These are phyloP conservation scores for Capronia americana DNA, from an alignment of 2,329 filamentous ascomycete species.

Conservation along the genomic window DNA sequence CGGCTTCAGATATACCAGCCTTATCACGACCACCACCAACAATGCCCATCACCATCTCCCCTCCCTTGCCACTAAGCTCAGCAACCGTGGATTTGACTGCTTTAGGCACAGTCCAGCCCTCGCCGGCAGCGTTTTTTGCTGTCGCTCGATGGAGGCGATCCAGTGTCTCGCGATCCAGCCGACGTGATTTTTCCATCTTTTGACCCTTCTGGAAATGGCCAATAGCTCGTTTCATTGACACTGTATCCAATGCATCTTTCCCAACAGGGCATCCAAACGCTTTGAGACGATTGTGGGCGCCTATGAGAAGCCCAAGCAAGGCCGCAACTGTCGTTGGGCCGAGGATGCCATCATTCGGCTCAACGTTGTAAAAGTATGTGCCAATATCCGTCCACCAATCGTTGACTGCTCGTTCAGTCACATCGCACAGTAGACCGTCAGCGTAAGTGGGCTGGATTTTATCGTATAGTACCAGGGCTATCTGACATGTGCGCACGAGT, in stretches of 20 bases:
- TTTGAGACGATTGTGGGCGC: conserved; percentile 85
- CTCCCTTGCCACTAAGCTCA: conserved; percentile 90
- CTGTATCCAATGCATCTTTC: conserved; percentile 91
- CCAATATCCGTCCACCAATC: conserved; percentile 98
- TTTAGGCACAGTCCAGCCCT: conserved; percentile 89
- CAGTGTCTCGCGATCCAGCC: conserved; percentile 82
- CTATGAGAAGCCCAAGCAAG: conserved; percentile 84
- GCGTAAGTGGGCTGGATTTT: conserved; percentile 87
- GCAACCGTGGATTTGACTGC: conserved; percentile 95
- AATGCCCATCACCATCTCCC: conserved; percentile 95
- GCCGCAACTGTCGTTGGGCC: conserved; percentile 91
- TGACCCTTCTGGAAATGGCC: conserved; percentile 88
- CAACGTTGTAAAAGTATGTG: conserved; percentile 87
- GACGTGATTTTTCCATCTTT: conserved; percentile 76
- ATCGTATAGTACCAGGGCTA: conserved; percentile 84
- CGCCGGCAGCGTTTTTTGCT: conserved; percentile 85
- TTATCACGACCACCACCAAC: conserved; percentile 84
- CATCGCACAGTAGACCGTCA: conserved; percentile 89
- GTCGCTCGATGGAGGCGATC: conserved; percentile 81
- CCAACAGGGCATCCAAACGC: conserved; percentile 81
- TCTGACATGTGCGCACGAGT: conserved; percentile 88
- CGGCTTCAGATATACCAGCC: conserved; percentile 87
- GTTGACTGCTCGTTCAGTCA: conserved; percentile 85
- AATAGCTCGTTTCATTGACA: conserved; percentile 81
- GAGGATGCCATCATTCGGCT: conserved; percentile 89